These are phyloP conservation scores for Cucumis cinereus DNA, from an alignment of 306 rosid genomes.

Conservation along the genomic window DNA sequence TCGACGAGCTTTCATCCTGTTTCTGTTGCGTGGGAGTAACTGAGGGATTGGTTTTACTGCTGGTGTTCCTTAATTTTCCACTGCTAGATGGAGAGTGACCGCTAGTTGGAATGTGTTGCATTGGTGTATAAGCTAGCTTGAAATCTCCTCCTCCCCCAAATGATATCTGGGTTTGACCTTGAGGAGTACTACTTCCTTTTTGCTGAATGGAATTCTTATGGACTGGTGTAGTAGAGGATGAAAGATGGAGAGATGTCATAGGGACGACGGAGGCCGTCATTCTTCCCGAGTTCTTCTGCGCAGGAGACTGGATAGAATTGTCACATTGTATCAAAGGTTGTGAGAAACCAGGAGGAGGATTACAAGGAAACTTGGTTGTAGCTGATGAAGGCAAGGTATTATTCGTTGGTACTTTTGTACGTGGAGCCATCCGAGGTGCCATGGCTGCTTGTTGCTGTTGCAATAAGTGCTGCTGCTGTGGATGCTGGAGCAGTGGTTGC, in stretches of 20 bases:
- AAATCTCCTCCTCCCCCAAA: constrained; percentile 47
- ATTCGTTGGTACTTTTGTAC: constrained; percentile 17
- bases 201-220: constrained; percentile 11
- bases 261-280: constrained; percentile 17
- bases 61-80: constrained; percentile 4
- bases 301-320: constrained; percentile 29
- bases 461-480: constrained; percentile 26
- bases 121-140: constrained; percentile 17
- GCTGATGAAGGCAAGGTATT: constrained; percentile 8
- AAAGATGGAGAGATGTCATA: constrained; percentile 12
- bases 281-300: constrained; percentile 26
- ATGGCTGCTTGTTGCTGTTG: constrained; percentile 34
- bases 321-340: constrained; percentile 26
- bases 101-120: constrained; percentile 20
- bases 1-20: constrained; percentile 22
- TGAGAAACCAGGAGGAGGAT: constrained; percentile 26
- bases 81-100: constrained; percentile 16
- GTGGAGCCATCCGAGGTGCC: constrained; percentile 14
- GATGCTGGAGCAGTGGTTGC: constrained; percentile 23
- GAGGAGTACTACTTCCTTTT: constrained; percentile 35
- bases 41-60: constrained; percentile 12
- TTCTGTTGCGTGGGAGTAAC: constrained; percentile 23
- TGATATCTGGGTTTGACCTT: constrained; percentile 51
- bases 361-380: constrained; percentile 27
- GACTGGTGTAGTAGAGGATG: background rate